A percentile compares a stretch with the other conserved stretches of the same genome.
These are phyloP conservation scores for Solanum sparsipilum DNA, from an alignment of 257 asterid genomes.

Conservation along the genomic window DNA sequence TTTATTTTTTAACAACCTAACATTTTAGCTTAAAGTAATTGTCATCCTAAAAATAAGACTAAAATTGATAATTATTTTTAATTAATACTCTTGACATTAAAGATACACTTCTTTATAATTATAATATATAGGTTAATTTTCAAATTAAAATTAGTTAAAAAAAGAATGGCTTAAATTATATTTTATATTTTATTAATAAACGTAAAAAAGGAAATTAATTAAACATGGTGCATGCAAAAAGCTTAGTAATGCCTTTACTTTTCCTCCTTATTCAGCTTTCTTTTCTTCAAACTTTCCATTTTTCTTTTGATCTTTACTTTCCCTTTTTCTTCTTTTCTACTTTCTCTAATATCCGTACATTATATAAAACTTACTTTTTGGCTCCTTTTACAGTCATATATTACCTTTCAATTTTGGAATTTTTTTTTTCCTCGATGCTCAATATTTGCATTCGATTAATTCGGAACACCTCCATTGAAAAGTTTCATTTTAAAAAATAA, in stretches of 20 bases:
- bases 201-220: background rate
- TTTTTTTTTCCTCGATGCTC: background rate
- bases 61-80: background rate
- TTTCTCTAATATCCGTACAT: background rate
- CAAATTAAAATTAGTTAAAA: background rate
- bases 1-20: background rate
- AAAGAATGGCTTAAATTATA: background rate
- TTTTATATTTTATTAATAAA: too few relatives aligned
- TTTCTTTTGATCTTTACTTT: background rate
- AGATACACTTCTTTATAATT: background rate
- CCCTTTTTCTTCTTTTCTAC: background rate
- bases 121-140: too few relatives aligned
- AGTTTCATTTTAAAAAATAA: background rate
- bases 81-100: background rate
- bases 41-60: background rate
- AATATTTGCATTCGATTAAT: background rate
- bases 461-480: background rate
- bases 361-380: background rate
- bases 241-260: background rate
- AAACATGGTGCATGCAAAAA: background rate
- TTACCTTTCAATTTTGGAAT: background rate
- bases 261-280: background rate
- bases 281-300: background rate
- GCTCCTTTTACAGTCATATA: background rate
- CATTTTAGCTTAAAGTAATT: background rate